Percentiles rank a stretch among this genome's conserved stretches.
Conservation (phyloP, 805 yeast species). For the Nakazawaea siamensis region DNA sequence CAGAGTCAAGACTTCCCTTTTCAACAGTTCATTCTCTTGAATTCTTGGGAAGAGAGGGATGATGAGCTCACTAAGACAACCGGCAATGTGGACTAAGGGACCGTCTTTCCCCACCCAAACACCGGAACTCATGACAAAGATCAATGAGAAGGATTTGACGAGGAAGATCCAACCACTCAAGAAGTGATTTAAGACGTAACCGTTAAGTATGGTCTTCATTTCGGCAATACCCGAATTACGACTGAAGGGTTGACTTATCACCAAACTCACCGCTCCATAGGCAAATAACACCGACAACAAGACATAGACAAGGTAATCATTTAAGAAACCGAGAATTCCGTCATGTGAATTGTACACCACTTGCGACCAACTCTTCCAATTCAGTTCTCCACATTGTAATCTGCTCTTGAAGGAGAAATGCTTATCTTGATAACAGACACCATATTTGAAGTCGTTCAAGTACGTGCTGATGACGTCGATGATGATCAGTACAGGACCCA, state of each 20-base stretch:
- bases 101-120: constrained; percentile 84
- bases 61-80: constrained; percentile 41
- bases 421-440: constrained; percentile 31
- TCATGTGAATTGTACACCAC: constrained; percentile 21
- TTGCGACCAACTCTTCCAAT: constrained; percentile 23
- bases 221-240: constrained; percentile 67
- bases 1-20: constrained; percentile 62
- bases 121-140: constrained; percentile 66
- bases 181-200: constrained; percentile 47
- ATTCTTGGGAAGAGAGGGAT: constrained; percentile 24
- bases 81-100: constrained; percentile 74
- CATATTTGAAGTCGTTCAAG: constrained; percentile 45
- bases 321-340: constrained; percentile 13
- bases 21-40: constrained; percentile 42
- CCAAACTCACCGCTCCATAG: constrained; percentile 24
- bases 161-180: constrained; percentile 44
- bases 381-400: constrained; percentile 22
- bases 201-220: constrained; percentile 59
- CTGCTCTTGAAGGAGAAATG: constrained; percentile 14
- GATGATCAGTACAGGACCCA: constrained; percentile 40
- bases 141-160: constrained; percentile 48
- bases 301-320: constrained; percentile 28
- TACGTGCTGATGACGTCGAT: constrained; percentile 42
- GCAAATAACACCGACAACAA: constrained; percentile 31
- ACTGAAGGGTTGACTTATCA: constrained; percentile 27